Percentiles rank a stretch among this genome's conserved stretches.
phyloP scores from a whole-genome alignment of 2,329 filamentous ascomycete genomes.

The Sporothrix pallida region DNA sequence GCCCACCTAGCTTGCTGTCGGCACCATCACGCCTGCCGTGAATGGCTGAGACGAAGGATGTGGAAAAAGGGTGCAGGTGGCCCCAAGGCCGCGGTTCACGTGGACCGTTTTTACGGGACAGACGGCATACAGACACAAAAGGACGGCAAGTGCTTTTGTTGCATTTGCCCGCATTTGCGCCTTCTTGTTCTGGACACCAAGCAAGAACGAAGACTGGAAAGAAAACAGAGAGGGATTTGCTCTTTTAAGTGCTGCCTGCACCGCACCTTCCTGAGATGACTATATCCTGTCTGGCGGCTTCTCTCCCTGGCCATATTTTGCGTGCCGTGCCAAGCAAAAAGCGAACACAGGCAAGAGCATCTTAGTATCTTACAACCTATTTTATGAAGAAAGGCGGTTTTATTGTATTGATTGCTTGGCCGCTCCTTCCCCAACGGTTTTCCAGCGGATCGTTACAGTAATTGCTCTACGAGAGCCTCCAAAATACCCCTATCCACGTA shows the following conservation, averaged over 20 bases:
- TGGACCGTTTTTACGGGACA: conserved; percentile 24
- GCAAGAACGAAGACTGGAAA: neutral
- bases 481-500: neutral
- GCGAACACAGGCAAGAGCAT: conserved; percentile 1
- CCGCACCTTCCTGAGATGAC: neutral
- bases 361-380: conserved; percentile 19
- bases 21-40: conserved; percentile 20
- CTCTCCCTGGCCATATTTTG: neutral
- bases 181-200: conserved; percentile 1
- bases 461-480: conserved; percentile 8
- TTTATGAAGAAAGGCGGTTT: neutral
- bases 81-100: conserved; percentile 19
- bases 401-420: neutral
- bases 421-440: conserved; percentile 23
- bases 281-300: neutral
- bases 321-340: conserved; percentile 19
- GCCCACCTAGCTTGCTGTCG: neutral
- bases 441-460: neutral
- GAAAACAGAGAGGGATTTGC: neutral
- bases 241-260: neutral
- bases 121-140: neutral
- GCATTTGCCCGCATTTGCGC: neutral
- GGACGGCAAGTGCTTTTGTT: neutral
- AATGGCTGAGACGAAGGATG: neutral
- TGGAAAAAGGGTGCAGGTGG: neutral